These are phyloP conservation scores for Thalia dealbata DNA, from an alignment of 176 grass and related monocot species.

Conservation along the genomic window DNA sequence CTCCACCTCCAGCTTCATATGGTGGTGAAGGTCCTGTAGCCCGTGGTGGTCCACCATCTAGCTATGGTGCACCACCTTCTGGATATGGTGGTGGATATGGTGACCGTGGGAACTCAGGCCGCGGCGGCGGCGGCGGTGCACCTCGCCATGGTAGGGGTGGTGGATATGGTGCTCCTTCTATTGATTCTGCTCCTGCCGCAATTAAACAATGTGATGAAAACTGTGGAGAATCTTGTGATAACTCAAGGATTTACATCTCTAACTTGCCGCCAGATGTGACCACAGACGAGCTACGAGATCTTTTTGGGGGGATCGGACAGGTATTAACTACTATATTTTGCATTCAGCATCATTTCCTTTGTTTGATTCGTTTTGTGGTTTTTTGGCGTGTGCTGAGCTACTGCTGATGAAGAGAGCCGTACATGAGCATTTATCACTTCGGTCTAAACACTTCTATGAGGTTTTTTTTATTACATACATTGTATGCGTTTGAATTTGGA, in stretches of 20 bases:
- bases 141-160: constrained; percentile 28
- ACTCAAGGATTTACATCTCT: constrained; percentile 95
- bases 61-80: constrained; percentile 10
- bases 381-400: too few species aligned
- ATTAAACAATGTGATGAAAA: constrained; percentile 94
- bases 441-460: too few species aligned
- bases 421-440: too few species aligned
- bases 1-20: constrained; percentile 50
- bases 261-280: constrained; percentile 93
- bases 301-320: constrained; percentile 95
- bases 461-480: too few species aligned
- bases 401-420: too few species aligned
- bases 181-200: constrained; percentile 27
- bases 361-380: too few species aligned
- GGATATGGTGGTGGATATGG: constrained; percentile 65
- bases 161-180: constrained; percentile 32
- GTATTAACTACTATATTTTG: constrained; percentile 19
- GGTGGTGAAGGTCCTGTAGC: constrained; percentile 29
- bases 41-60: constrained; percentile 34
- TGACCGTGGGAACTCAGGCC: constrained; percentile 29
- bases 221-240: constrained; percentile 85
- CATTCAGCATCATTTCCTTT: too few species aligned
- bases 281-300: constrained; percentile 77
- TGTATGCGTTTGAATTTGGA: too few species aligned
- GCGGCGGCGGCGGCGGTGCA: constrained; percentile 38